Conservation (phyloP, 129 eudicot genomes). For the Lactuca sativa region DNA sequence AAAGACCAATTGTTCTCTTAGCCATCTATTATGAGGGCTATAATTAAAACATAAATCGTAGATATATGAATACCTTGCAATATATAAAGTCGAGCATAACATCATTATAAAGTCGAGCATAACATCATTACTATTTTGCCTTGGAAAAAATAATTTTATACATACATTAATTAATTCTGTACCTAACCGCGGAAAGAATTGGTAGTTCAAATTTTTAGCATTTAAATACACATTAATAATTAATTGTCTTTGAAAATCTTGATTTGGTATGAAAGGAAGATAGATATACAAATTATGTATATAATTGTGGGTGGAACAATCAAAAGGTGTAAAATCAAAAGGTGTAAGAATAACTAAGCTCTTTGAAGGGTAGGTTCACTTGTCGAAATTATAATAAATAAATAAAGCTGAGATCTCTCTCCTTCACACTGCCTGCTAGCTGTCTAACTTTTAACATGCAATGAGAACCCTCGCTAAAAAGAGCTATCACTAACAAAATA, state of each 20-base stretch:
- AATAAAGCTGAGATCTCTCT: not conserved
- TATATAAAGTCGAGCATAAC: no score
- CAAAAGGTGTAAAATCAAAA: not conserved
- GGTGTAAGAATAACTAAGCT: slow-evolving; percentile 13
- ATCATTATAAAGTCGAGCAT: not conserved
- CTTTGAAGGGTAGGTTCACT: not conserved
- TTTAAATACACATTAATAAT: not conserved
- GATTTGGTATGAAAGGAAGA: slow-evolving; percentile 13
- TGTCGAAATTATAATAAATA: not conserved
- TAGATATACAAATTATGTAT: not conserved
- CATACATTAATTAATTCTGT: not conserved
- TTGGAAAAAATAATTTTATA: not conserved
- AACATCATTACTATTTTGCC: not conserved
- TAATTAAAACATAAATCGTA: no score
- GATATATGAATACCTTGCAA: not conserved
- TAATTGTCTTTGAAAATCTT: not conserved
- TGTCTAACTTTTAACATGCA: slow-evolving; percentile 18
- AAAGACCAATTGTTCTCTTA: no score
- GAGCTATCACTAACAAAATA: not conserved
- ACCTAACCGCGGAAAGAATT: not conserved
- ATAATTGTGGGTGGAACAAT: slow-evolving; percentile 1
- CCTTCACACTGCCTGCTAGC: slow-evolving; percentile 7
- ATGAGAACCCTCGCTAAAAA: slow-evolving; percentile 12
- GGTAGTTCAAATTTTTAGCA: not conserved
- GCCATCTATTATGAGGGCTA: no score